Evolutionary conservation across 345 rosid genomes (phyloP).

Genomic region (rapeseed (Brassica napus)): DNA sequence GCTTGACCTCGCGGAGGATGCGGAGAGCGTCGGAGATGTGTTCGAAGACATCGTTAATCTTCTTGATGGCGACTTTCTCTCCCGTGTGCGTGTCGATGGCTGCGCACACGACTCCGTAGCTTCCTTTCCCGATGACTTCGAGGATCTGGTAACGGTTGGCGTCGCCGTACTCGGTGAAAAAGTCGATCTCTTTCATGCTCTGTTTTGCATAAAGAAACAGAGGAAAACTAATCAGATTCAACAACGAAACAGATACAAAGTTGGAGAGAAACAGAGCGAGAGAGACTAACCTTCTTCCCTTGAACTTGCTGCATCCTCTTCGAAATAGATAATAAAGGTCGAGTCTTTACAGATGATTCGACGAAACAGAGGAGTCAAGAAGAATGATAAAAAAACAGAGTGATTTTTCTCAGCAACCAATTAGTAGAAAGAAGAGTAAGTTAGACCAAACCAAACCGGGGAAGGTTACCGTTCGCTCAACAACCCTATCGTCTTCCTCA

Average conservation of each 20-base stretch:
- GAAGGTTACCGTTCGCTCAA: slow-evolving; percentile 23
- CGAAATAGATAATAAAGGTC: background rate
- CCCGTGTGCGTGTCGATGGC: slow-evolving; percentile 94
- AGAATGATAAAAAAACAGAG: background rate
- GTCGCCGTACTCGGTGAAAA: slow-evolving; percentile 96
- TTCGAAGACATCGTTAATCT: slow-evolving; percentile 85
- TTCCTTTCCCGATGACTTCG: slow-evolving; percentile 92
- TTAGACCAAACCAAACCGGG: slow-evolving; percentile 20
- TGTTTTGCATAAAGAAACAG: slow-evolving; percentile 7
- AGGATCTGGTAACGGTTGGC: slow-evolving; percentile 88
- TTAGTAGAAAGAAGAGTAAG: slow-evolving; percentile 11
- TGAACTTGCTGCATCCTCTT: slow-evolving; percentile 51
- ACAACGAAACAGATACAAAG: too few relatives aligned
- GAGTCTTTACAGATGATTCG: slow-evolving; percentile 6
- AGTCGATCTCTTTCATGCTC: slow-evolving; percentile 75
- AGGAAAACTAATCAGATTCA: background rate
- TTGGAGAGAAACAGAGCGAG: too few relatives aligned
- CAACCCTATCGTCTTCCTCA: slow-evolving; percentile 19
- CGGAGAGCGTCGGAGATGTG: slow-evolving; percentile 81
- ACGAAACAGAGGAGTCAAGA: background rate
- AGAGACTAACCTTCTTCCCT: slow-evolving; percentile 38
- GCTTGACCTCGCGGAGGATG: background rate
- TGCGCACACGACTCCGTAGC: slow-evolving; percentile 98
- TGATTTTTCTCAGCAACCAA: slow-evolving; percentile 26
- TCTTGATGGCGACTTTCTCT: slow-evolving; percentile 91